A percentile compares a stretch with the other conserved stretches of the same genome.
phyloP scores from a whole-genome alignment of 2,329 filamentous ascomycete genomes.

The Didymella exigua region DNA sequence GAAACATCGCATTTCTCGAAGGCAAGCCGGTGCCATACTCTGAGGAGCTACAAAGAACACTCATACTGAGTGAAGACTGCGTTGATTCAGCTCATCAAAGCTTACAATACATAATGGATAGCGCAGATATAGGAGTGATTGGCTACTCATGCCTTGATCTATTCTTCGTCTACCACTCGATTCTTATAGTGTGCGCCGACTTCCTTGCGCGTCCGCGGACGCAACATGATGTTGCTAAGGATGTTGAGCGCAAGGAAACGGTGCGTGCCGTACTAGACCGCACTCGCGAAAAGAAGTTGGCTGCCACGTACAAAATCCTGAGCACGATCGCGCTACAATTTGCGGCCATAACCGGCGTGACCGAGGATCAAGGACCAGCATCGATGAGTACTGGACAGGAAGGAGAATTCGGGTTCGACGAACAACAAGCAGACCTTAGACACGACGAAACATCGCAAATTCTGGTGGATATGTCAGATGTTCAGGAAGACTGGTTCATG shows the following conservation, averaged over 20 bases:
- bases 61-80: conserved; percentile 34
- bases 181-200: conserved; percentile 35
- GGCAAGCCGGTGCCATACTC: conserved; percentile 9
- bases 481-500: conserved; percentile 31
- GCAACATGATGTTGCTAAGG: conserved; percentile 25
- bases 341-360: conserved; percentile 30
- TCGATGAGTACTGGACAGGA: neutral
- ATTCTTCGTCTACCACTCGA: conserved; percentile 34
- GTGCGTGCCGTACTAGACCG: conserved; percentile 27
- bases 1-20: conserved; percentile 25
- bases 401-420: conserved; percentile 5
- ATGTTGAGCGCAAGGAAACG: conserved; percentile 28
- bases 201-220: conserved; percentile 33
- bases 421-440: conserved; percentile 4
- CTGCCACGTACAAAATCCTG: conserved; percentile 30
- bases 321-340: conserved; percentile 32
- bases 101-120: conserved; percentile 28
- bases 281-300: conserved; percentile 24
- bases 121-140: conserved; percentile 23
- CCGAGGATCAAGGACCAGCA: conserved; percentile 9
- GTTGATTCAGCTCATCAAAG: conserved; percentile 33
- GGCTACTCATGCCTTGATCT: conserved; percentile 31
- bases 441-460: conserved; percentile 14
- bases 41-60: conserved; percentile 20
- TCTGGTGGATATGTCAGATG: conserved; percentile 20